A percentile compares a stretch with the other conserved stretches of the same genome.
Conservation (phyloP, 805 yeast genomes). For the Sporopachydermia quercuum region DNA sequence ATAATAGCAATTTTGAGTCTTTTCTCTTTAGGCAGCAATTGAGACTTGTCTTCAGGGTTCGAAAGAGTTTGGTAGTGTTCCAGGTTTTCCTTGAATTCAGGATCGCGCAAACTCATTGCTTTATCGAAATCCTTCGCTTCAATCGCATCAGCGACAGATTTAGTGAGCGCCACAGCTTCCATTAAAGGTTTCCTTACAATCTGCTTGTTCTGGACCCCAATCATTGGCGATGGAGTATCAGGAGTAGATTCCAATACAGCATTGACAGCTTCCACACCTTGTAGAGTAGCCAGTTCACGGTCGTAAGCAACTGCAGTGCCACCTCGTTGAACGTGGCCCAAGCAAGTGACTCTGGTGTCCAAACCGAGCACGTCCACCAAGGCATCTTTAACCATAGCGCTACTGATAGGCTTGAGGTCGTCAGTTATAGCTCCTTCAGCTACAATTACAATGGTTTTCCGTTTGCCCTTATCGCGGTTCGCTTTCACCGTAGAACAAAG, state of each 20-base stretch:
- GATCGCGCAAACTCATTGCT: slow-evolving; percentile 78
- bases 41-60: slow-evolving; percentile 48
- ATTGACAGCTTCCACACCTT: slow-evolving; percentile 94
- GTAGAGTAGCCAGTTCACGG: slow-evolving; percentile 80
- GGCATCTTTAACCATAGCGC: slow-evolving; percentile 69
- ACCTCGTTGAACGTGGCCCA: slow-evolving; percentile 98
- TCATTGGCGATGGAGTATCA: slow-evolving; percentile 86
- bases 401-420: slow-evolving; percentile 65
- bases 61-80: slow-evolving; percentile 59
- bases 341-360: slow-evolving; percentile 87
- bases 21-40: slow-evolving; percentile 41
- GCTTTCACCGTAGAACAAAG: slow-evolving; percentile 59
- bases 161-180: slow-evolving; percentile 79
- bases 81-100: slow-evolving; percentile 74
- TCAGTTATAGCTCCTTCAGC: slow-evolving; percentile 95
- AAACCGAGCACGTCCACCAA: slow-evolving; percentile 64
- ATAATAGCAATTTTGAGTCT: slow-evolving; percentile 69
- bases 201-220: slow-evolving; percentile 78
- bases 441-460: slow-evolving; percentile 91
- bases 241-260: slow-evolving; percentile 86
- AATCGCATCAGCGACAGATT: slow-evolving; percentile 85
- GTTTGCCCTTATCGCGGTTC: slow-evolving; percentile 76
- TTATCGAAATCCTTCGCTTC: slow-evolving; percentile 61
- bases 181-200: slow-evolving; percentile 73
- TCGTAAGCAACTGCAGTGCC: slow-evolving; percentile 96